Evolutionary conservation across 2,329 filamentous ascomycete species (phyloP).

Genomic region (Graphilbum fragrans): DNA sequence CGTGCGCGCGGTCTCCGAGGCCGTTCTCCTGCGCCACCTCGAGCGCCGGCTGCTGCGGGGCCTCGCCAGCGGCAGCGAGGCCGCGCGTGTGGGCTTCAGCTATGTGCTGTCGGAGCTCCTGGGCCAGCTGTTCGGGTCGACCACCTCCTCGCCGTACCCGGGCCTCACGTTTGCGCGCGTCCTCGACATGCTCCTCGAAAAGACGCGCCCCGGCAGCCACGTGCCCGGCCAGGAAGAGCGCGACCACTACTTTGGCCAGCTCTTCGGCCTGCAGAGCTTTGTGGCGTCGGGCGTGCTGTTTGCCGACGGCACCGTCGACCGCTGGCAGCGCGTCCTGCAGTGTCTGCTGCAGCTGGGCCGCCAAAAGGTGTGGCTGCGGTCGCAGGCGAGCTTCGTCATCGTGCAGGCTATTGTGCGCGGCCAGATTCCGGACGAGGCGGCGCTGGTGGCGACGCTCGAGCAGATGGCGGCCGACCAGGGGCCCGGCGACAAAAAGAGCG

Average conservation of each 20-base stretch:
- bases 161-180: conserved; percentile 44
- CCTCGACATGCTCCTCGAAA: conserved; percentile 39
- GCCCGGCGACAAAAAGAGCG: background rate
- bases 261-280: conserved; percentile 81
- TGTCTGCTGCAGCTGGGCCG: conserved; percentile 61
- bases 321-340: conserved; percentile 58
- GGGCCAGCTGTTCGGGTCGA: conserved; percentile 49
- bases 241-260: conserved; percentile 71
- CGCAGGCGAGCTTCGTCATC: conserved; percentile 76
- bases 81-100: conserved; percentile 78
- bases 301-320: conserved; percentile 21
- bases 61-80: conserved; percentile 80
- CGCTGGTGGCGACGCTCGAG: conserved; percentile 45
- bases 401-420: conserved; percentile 50
- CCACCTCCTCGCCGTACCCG: conserved; percentile 34
- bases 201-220: conserved; percentile 41
- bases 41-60: conserved; percentile 69
- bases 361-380: conserved; percentile 79
- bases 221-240: conserved; percentile 62
- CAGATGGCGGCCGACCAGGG: conserved; percentile 37
- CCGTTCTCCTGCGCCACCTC: conserved; percentile 44
- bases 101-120: conserved; percentile 76
- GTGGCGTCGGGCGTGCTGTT: conserved; percentile 68
- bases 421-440: conserved; percentile 45
- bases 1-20: conserved; percentile 26